A percentile compares a stretch with the other conserved stretches of the same genome.
Evolutionary conservation across 1,284 basidiomycete species (phyloP).

Genomic region (Apiotrichum siamense): DNA sequence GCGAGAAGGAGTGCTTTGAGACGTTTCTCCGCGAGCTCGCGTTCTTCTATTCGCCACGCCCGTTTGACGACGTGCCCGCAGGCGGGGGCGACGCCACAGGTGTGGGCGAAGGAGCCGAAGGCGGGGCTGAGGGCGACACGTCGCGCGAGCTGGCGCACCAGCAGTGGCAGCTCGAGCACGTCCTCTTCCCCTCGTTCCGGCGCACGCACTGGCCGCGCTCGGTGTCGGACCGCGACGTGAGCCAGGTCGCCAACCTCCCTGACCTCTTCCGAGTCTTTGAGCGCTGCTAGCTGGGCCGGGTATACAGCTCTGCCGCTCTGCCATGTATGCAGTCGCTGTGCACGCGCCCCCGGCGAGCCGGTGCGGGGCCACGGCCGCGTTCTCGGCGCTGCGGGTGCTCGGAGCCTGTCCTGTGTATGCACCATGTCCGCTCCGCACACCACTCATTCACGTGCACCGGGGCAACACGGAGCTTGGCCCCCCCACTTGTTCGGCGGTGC

Average conservation of each 20-base stretch:
- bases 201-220: slow-evolving; percentile 48
- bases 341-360: too few species aligned
- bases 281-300: slow-evolving; percentile 57
- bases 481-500: slow-evolving; percentile 1
- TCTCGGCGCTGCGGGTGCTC: too few species aligned
- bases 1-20: slow-evolving; percentile 79
- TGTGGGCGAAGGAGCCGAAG: slow-evolving; percentile 13
- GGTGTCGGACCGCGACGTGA: slow-evolving; percentile 51
- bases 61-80: slow-evolving; percentile 23
- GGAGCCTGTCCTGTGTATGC: not conserved
- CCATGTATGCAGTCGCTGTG: too few species aligned
- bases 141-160: slow-evolving; percentile 50
- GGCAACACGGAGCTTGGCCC: not conserved
- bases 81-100: too few species aligned
- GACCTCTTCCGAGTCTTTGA: slow-evolving; percentile 88
- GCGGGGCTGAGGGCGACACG: slow-evolving; percentile 18
- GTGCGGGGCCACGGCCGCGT: too few species aligned
- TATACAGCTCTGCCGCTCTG: too few species aligned
- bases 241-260: slow-evolving; percentile 78
- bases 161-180: slow-evolving; percentile 78
- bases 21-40: slow-evolving; percentile 82
- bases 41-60: slow-evolving; percentile 76
- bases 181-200: slow-evolving; percentile 75
- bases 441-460: not conserved
- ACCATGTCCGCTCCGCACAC: not conserved